Conservation (phyloP, 257 asterid genomes). For the Jaltomata sinuosa region DNA sequence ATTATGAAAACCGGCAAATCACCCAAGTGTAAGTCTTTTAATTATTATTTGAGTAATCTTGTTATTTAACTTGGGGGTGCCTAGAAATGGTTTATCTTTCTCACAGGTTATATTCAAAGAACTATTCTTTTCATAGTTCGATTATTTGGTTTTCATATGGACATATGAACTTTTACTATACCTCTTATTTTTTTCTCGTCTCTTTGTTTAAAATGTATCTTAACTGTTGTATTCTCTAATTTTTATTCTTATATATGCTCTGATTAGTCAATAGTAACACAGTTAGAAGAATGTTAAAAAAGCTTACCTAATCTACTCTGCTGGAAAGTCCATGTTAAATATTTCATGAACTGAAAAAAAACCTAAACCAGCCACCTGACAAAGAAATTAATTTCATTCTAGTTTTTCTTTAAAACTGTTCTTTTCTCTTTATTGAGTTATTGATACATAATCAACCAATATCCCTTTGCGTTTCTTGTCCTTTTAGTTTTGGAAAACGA, state of each 20-base stretch:
- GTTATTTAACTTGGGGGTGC: too few relatives aligned
- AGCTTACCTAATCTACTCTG: neutral
- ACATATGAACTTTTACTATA: neutral
- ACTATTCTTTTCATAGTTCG: neutral
- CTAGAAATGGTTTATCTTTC: too few relatives aligned
- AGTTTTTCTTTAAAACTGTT: neutral
- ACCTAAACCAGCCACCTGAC: neutral
- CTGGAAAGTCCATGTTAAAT: too few relatives aligned
- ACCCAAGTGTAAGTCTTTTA: too few relatives aligned
- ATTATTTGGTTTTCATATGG: too few relatives aligned
- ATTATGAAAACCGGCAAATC: slow-evolving; percentile 97
- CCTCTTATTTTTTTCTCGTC: neutral
- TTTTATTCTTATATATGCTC: neutral
- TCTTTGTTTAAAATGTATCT: neutral
- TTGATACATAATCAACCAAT: neutral
- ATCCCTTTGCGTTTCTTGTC: neutral
- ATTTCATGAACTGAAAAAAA: neutral
- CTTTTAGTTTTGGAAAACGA: neutral
- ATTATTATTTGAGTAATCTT: too few relatives aligned
- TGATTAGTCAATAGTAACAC: neutral
- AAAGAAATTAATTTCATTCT: neutral
- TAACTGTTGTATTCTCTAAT: neutral
- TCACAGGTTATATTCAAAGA: too few relatives aligned
- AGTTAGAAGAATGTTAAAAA: neutral
- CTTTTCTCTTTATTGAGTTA: neutral